These are phyloP conservation scores for Sclerotinia subarctica DNA, from an alignment of 2,329 filamentous ascomycete genomes.

Conservation along the genomic window DNA sequence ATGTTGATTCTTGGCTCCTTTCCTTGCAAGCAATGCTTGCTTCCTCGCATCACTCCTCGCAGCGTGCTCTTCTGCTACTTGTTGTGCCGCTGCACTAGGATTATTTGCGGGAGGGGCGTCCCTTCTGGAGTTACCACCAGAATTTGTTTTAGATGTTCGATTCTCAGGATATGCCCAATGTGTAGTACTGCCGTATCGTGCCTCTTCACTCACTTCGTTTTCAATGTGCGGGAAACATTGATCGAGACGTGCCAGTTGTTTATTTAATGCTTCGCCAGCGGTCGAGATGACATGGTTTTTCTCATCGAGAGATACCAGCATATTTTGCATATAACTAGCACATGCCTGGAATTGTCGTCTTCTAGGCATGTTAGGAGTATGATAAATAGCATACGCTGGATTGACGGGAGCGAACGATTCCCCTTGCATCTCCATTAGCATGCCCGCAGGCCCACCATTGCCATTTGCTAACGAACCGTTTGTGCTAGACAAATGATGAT, in stretches of 20 bases:
- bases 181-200: slow-evolving; percentile 82
- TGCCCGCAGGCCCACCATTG: slow-evolving; percentile 30
- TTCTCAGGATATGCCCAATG: slow-evolving; percentile 97
- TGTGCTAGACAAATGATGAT: slow-evolving; percentile 27
- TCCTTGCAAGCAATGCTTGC: slow-evolving; percentile 73
- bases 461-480: slow-evolving; percentile 38
- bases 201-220: slow-evolving; percentile 88
- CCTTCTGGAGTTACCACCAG: slow-evolving; percentile 70
- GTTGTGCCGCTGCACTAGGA: slow-evolving; percentile 64
- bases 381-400: slow-evolving; percentile 47
- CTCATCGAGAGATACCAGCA: slow-evolving; percentile 89
- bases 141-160: slow-evolving; percentile 60
- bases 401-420: slow-evolving; percentile 31
- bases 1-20: slow-evolving; percentile 52
- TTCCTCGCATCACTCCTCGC: slow-evolving; percentile 81
- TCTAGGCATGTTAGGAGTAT: slow-evolving; percentile 58
- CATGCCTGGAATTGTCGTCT: slow-evolving; percentile 76
- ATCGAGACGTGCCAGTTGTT: slow-evolving; percentile 80
- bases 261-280: slow-evolving; percentile 83
- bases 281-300: slow-evolving; percentile 96
- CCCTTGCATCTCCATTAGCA: slow-evolving; percentile 21
- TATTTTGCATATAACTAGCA: slow-evolving; percentile 73
- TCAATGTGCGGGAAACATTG: slow-evolving; percentile 84
- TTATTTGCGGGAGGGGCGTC: slow-evolving; percentile 75
- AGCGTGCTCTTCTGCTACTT: slow-evolving; percentile 78